Evolutionary conservation across 208 protist genomes (phyloP), one percentile per base, ranked within the genome.

Genomic region (Acanthamoeba castellanii): DNA sequence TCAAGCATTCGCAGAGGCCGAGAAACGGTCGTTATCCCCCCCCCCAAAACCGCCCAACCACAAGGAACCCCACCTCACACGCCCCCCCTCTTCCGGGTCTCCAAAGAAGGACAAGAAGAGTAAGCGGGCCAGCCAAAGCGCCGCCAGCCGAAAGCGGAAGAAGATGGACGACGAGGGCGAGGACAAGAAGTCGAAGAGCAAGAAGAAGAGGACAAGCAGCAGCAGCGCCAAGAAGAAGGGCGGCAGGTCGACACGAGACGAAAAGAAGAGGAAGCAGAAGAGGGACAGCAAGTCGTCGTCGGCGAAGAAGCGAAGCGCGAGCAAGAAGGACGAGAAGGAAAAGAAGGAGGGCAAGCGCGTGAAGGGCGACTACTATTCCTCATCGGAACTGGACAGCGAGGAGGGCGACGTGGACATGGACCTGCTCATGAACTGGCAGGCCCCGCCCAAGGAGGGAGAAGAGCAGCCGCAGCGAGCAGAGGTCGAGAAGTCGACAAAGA

Each of bases 301-400:
- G 1, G 37, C 30, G 34, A 47, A 34, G 34, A 42, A 57, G 81
- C n/a, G 50, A 6, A 9, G 66, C 8, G 72, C 50, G 16, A 64
- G 30, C 14, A 92, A 92, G 42, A 25, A 52, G n/a, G 74, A 92
- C 3, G 32, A 74, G 30, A 30, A 66, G 59, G 32, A 91, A 5
- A 52, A 74, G 45, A 55, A 55, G 22, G 13, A 64, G 50, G 78
- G 4, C 42, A 87, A 87, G 50, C 16, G 20, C 32, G 13, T 8
- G 11, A 61, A 87, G 78, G 50, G 47, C 42, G 78, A 87, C 32
- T 61, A 61, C 78, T 87, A 87, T 47, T 87, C 78, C 13, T 87
- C 78, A 13, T 87, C 78, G 42, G 78, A 87, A 3, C 37, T 87
- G 78, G 50, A 61, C 32, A 87, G 78, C 78, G 78, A 87, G 13